phyloP scores from a whole-genome alignment of 1,139 yeast species.

The Nakaseomyces kungkrabaensis region DNA sequence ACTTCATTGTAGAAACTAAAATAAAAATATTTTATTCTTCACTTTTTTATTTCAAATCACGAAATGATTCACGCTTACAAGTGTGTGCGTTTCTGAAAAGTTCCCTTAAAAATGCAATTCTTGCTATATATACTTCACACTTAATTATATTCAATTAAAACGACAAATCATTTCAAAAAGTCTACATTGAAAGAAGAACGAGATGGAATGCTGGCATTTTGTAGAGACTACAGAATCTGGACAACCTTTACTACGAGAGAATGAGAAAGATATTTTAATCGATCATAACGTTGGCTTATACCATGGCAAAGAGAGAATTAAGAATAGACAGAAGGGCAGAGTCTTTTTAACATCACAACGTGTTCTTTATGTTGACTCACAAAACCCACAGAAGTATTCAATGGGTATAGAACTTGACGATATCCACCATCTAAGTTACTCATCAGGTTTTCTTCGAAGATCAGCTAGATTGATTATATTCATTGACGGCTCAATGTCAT shows the following conservation, averaged over 20 bases:
- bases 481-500: slow-evolving; percentile 7
- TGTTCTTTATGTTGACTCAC: slow-evolving; percentile 60
- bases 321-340: slow-evolving; percentile 62
- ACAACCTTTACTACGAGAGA: slow-evolving; percentile 36
- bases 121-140: too few species aligned
- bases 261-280: slow-evolving; percentile 39
- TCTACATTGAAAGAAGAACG: too few species aligned
- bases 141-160: background rate
- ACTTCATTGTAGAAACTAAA: too few species aligned
- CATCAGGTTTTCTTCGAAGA: slow-evolving; percentile 61
- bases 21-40: too few species aligned
- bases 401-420: slow-evolving; percentile 42
- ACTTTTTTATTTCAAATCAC: too few species aligned
- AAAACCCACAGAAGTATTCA: slow-evolving; percentile 34
- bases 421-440: slow-evolving; percentile 37
- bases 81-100: too few species aligned
- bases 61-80: too few species aligned
- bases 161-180: too few species aligned
- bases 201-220: slow-evolving; percentile 33
- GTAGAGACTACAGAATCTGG: slow-evolving; percentile 39
- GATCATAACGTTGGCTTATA: slow-evolving; percentile 56
- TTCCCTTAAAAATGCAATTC: too few species aligned
- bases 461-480: slow-evolving; percentile 61
- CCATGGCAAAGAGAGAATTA: slow-evolving; percentile 58
- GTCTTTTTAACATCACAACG: slow-evolving; percentile 66